Base-by-base conservation (phyloP, 495 filamentous ascomycete species). In the Hypoxylon intermedium region DNA sequence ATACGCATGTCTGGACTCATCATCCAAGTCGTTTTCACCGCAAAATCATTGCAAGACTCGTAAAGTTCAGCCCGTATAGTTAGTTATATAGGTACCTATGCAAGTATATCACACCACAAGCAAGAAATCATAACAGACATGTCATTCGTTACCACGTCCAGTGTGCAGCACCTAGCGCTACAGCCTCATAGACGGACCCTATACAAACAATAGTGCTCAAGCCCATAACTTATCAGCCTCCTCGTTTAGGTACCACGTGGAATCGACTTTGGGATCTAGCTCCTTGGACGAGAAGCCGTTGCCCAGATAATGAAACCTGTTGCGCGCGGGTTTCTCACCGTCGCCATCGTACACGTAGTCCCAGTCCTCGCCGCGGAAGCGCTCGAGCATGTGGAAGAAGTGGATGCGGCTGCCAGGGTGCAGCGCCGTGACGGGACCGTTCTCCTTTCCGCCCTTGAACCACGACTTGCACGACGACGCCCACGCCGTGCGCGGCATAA, bases 401-500 rank as follows among this genome's bases (percentile, higher is more conserved):
- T 83, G 81, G 6, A 80, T 70, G 5, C 80, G 73, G 51, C 74
- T 78, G 9, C 81, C 81, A 0, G 81, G 79, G 46, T 80, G 75
- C 33, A 82, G 61, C 37, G 77, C 77, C 11, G 74, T 77, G 9
- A 83, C 77, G 7, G 77, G 77, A 0, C 81, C 82, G 58, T 77
- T 70, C 1, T 59, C 57, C 4, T 42, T 58, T 11, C 75, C 76
- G 26, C 69, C 67, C 65, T 82, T 83, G 60, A 79, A 83, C 81
- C 81, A 84, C 3, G 74, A 79, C 4, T 74, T 70, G 23, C 80
- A 77, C 9, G 63, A 24, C 9, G 71, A 54, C 0, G 74, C 67
- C 80, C 80, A 83, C 11, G 69, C 71, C 1, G 79, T 81, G 9
- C 77, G 72, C 46, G 74, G 77, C 76, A 82, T 80, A 54, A 82